A percentile compares a stretch with the other conserved stretches of the same genome.
phyloP scores from a whole-genome alignment of 164 flowering plant species.

The Umbilicus rupestris region DNA sequence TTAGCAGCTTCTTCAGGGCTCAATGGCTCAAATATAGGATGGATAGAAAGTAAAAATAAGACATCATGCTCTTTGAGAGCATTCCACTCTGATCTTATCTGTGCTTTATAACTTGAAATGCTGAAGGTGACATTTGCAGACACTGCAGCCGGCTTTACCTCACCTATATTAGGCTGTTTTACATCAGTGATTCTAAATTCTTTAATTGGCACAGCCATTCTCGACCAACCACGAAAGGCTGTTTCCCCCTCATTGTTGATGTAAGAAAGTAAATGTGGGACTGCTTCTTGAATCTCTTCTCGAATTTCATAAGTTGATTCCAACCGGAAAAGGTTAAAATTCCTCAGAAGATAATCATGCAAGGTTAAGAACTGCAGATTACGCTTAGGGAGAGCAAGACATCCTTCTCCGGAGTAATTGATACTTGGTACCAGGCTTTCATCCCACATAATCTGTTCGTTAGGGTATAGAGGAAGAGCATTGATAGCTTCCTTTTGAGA shows the following conservation, averaged over 20 bases:
- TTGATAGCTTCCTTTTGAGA: constrained; percentile 97
- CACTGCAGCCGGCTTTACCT: constrained; percentile 91
- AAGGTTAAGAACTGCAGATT: constrained; percentile 90
- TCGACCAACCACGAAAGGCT: constrained; percentile 99
- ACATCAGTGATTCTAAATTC: constrained; percentile 75
- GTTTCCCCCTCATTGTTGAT: constrained; percentile 92
- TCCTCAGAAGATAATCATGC: constrained; percentile 93
- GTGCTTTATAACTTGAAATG: constrained; percentile 78
- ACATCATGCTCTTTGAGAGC: constrained; percentile 97
- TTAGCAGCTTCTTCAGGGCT: constrained; percentile 79
- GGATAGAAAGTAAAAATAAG: constrained; percentile 75
- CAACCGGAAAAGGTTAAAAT: constrained; percentile 93
- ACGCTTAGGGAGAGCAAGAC: constrained; percentile 94
- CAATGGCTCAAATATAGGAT: constrained; percentile 89
- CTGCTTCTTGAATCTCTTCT: constrained; percentile 96
- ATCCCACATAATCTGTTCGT: constrained; percentile 99
- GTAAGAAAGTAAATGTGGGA: constrained; percentile 90
- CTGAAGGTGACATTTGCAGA: constrained; percentile 84
- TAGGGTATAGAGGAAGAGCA: constrained; percentile 96
- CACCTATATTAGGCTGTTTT: constrained; percentile 96
- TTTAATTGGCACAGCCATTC: constrained; percentile 94
- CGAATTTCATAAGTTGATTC: constrained; percentile 99
- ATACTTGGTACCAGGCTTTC: constrained; percentile 98
- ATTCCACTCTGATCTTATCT: constrained; percentile 91
- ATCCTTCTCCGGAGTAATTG: constrained; percentile 99